These are phyloP conservation scores for Tulasnella sp. DNA, from an alignment of 768 basidiomycete genomes.

Conservation along the genomic window DNA sequence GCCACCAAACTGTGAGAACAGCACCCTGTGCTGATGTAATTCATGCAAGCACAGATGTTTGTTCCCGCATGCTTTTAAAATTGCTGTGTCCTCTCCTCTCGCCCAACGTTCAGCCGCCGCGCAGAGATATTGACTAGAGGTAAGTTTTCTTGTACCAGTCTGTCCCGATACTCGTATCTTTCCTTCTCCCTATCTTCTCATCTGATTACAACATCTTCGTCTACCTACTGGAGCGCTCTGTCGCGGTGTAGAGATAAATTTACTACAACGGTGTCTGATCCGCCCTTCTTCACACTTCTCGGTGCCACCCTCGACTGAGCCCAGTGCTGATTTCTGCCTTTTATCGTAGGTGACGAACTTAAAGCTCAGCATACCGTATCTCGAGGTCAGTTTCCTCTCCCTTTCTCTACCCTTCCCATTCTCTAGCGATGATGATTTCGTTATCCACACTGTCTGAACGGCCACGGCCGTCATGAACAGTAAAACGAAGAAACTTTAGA, in stretches of 20 bases:
- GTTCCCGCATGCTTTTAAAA: not conserved
- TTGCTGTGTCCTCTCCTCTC: not conserved
- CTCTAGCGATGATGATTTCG: not conserved
- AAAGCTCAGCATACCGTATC: no score
- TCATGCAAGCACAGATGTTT: not conserved
- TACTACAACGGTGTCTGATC: conserved; percentile 24
- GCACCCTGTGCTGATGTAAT: not conserved
- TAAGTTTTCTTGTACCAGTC: not conserved
- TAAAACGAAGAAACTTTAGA: conserved; percentile 7
- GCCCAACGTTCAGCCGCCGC: not conserved
- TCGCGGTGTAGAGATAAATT: conserved; percentile 15
- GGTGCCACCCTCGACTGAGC: not conserved
- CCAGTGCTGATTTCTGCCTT: not conserved
- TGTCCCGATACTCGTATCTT: not conserved
- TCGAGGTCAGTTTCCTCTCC: not conserved
- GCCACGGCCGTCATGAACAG: conserved; percentile 1
- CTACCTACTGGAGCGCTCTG: conserved; percentile 11
- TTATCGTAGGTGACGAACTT: no score
- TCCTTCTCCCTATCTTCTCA: not conserved
- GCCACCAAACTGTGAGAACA: not conserved
- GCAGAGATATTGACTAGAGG: not conserved
- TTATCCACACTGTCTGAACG: conserved; percentile 10
- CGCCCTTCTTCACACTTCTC: not conserved
- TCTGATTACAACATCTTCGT: conserved; percentile 7
- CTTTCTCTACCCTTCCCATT: not conserved